A percentile compares a stretch with the other conserved stretches of the same genome.
These are phyloP conservation scores for Sonneratia caseolaris DNA, from an alignment of 345 rosid genomes.

Conservation along the genomic window DNA sequence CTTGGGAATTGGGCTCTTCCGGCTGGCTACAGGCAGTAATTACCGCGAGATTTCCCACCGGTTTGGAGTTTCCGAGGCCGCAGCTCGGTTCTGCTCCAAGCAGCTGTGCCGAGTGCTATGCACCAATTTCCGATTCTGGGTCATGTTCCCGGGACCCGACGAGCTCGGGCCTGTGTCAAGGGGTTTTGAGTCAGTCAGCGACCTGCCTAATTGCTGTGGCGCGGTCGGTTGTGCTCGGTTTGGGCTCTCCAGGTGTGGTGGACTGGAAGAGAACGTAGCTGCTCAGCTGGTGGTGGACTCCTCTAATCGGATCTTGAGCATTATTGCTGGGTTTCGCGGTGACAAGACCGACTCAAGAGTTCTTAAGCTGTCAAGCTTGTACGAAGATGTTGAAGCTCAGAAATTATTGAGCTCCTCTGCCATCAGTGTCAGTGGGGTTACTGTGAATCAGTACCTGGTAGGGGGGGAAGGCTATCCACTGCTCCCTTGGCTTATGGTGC, in stretches of 20 bases:
- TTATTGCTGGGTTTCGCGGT: constrained; percentile 46
- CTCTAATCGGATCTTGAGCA: constrained; percentile 39
- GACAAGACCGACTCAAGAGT: constrained; percentile 28
- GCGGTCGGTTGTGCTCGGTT: constrained; percentile 44
- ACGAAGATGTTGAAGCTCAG: constrained; percentile 32
- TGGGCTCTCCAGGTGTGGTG: constrained; percentile 16
- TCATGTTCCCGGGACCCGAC: constrained; percentile 35
- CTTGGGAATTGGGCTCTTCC: constrained; percentile 50
- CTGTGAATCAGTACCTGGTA: constrained; percentile 37
- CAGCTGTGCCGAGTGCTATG: constrained; percentile 60
- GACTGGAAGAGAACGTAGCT: constrained; percentile 22
- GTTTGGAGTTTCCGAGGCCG: constrained; percentile 50
- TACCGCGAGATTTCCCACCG: constrained; percentile 36
- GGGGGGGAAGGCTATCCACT: constrained; percentile 46
- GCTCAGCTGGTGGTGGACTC: constrained; percentile 58
- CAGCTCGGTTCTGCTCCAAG: constrained; percentile 49
- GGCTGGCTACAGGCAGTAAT: constrained; percentile 42
- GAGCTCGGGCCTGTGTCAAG: constrained; percentile 39
- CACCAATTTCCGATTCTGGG: constrained; percentile 70
- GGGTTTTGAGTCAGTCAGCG: constrained; percentile 32
- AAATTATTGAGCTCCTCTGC: constrained; percentile 26
- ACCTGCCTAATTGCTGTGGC: constrained; percentile 62
- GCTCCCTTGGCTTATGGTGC: constrained; percentile 66
- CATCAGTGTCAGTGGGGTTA: constrained; percentile 21
- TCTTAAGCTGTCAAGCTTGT: constrained; percentile 39